These are phyloP conservation scores for Pythium scleroteichum DNA, from an alignment of 352 stramenopile genomes.

Conservation along the genomic window DNA sequence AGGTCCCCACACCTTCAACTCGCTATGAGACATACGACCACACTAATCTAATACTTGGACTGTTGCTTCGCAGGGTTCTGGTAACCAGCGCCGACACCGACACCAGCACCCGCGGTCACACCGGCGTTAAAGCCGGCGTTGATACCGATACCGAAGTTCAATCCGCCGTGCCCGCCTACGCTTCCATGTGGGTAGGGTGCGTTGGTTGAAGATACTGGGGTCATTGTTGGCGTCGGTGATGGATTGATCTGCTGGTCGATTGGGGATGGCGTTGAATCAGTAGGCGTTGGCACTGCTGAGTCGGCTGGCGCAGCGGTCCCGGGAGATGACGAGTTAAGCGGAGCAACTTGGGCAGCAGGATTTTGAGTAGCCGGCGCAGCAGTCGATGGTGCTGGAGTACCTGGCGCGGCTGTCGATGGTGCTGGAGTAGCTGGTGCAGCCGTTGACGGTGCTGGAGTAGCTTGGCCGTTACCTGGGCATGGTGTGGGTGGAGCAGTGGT, in stretches of 20 bases:
- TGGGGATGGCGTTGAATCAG: background rate
- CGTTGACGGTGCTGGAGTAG: too few species aligned
- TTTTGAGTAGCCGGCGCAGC: background rate
- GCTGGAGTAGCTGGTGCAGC: too few species aligned
- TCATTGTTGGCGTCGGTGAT: background rate
- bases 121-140: background rate
- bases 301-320: background rate
- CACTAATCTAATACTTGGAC: too few species aligned
- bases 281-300: background rate
- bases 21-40: too few species aligned
- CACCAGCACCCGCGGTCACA: too few species aligned
- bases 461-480: background rate
- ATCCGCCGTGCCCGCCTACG: too few species aligned
- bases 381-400: background rate
- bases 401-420: background rate
- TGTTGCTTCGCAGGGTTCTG: too few species aligned
- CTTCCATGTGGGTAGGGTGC: too few species aligned
- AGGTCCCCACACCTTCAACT: too few species aligned
- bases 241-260: background rate
- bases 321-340: background rate
- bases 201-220: background rate
- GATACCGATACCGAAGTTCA: background rate
- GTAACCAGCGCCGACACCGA: too few species aligned
- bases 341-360: background rate
- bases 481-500: background rate